Conservation (phyloP, 129 eudicot species). For the Saposhnikovia divaricata region DNA sequence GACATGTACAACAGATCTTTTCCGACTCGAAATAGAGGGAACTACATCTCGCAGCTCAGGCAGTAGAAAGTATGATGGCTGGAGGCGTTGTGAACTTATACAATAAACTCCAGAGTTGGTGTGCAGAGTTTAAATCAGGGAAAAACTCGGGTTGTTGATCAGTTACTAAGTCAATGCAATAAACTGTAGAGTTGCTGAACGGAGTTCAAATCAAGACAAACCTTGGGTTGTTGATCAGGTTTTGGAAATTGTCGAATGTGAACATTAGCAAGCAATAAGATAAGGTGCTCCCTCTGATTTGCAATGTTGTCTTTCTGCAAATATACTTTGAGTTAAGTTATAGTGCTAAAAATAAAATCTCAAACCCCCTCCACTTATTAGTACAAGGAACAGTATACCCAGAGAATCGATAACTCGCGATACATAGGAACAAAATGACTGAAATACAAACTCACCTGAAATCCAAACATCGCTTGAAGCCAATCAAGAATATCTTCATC, state of each 20-base stretch:
- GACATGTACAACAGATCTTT: neutral
- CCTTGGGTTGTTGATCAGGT: constrained; percentile 99
- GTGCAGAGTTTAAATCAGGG: neutral
- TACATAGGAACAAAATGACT: neutral
- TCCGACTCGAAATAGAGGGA: neutral
- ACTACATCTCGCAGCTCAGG: neutral
- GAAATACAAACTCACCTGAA: constrained; percentile 46
- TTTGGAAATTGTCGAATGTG: constrained; percentile 93
- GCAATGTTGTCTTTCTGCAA: constrained; percentile 88
- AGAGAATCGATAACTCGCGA: neutral
- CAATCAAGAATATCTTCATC: constrained; percentile 96
- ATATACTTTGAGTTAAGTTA: constrained; percentile 3
- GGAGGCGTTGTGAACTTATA: neutral
- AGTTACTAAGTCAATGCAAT: neutral
- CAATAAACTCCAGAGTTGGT: neutral
- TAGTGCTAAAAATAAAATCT: neutral
- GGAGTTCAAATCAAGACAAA: constrained; percentile 9
- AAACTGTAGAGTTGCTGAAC: neutral
- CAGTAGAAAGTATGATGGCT: neutral
- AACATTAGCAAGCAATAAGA: constrained; percentile 94
- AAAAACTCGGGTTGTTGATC: neutral
- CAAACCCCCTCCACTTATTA: neutral
- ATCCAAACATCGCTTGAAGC: constrained; percentile 99
- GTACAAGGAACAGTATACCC: neutral
- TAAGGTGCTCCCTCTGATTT: constrained; percentile 94